Evolutionary conservation across 2,329 filamentous ascomycete genomes (phyloP).

Genomic region (Aspergillus japonicus): DNA sequence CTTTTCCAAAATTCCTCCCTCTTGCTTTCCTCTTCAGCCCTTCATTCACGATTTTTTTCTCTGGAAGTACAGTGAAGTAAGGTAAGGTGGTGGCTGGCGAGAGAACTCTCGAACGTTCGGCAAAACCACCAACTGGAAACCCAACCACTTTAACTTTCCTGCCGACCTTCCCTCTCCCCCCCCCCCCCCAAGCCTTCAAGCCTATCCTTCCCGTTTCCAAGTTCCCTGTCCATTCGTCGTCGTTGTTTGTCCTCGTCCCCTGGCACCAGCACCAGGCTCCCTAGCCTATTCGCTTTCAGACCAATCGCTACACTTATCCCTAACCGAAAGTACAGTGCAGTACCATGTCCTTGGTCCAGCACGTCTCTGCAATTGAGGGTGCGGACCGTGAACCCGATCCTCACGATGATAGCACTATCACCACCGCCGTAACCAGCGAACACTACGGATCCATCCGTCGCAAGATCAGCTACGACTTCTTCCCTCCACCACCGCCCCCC

Average conservation of each 20-base stretch:
- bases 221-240: not conserved
- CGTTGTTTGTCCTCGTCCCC: not conserved
- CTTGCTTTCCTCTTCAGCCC: not conserved
- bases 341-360: constrained; percentile 53
- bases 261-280: not conserved
- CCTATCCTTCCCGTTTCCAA: not conserved
- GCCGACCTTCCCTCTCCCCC: not conserved
- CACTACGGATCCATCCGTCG: constrained; percentile 21
- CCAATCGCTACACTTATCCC: not conserved
- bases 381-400: constrained; percentile 42
- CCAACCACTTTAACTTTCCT: not conserved
- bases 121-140: too few species aligned
- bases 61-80: not conserved
- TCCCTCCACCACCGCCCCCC: constrained; percentile 39
- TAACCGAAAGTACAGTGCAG: not conserved
- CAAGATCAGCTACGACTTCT: constrained; percentile 43
- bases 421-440: constrained; percentile 8
- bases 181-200: not conserved
- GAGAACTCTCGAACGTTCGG: not conserved
- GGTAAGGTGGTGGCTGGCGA: not conserved
- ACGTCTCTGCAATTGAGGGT: constrained; percentile 52
- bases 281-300: not conserved
- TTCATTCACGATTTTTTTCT: not conserved
- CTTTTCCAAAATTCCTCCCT: not conserved
- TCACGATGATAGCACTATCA: constrained; percentile 20